Base-by-base conservation (phyloP, 352 stramenopile genomes). In the Pythium vanterpoolii region DNA sequence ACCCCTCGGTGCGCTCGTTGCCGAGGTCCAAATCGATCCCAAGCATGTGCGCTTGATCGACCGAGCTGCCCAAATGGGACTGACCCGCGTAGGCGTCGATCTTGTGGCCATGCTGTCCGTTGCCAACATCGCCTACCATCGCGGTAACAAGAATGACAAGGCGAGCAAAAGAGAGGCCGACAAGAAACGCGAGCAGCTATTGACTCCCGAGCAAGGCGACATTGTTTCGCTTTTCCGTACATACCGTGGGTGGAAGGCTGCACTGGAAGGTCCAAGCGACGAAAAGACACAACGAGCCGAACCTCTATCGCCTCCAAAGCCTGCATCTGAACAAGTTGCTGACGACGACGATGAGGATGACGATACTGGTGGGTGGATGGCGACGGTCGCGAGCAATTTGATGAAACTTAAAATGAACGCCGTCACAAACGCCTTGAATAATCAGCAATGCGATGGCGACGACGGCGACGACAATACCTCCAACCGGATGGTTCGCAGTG, bases 221-320 rank as follows among this genome's bases (percentile, higher is more conserved):
- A 24, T 72, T 8, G 59, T 72, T 7, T 67, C 64, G 8, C 23
- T 72, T 23, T 66, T 62, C 47, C 64, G 64, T 5, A 56, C 59
- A 11, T 67, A 60, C 18, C 30, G 47, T 24, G 47, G 28, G 11
- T 72, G 52, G 31, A 60, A 60, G n/a, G 21, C 16, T 6, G 49
- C 52, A 11, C 55, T 72, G 2, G 58, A 68, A 53, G 55, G 58
- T 6, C 4, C 4, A 4, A 56, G 14, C 40, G 23, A 43, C 6
- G 46, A 28, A 16, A 13, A 5, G 7, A 16, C 9, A 5, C 42
- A 42, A 10, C 19, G 1, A 19, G 56, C 51, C 2, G 34, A 55
- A 4, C 27, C 55, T 9, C 28, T 31, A 16, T 49, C 58, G n/a
- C 48, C 48, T 5, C 48, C 50, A 7, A 64, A 64, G 30, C 57